Evolutionary conservation across 2,329 filamentous ascomycete genomes (phyloP), one percentile per base, ranked within the genome.

Genomic region (Trichoderma sp.): DNA sequence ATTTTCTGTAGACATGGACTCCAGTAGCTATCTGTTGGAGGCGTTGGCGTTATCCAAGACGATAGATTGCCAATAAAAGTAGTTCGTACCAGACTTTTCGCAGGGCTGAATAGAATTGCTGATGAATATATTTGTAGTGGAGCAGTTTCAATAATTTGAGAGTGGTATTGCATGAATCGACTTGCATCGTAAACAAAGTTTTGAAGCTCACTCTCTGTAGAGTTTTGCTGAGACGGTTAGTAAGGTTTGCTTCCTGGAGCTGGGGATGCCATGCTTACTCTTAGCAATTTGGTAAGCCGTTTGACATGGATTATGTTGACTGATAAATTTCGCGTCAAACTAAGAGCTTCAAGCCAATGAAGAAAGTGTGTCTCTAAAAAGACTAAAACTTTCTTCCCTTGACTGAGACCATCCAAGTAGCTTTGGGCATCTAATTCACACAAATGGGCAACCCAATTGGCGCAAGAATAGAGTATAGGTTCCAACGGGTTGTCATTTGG

Each of bases 361-460:
- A 68, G 66, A 49, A 31, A 16, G 1, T 68, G 29, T 10, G 8
- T 2, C 14, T 63, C 37, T 5, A 68, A 29, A 29, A 68, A 68
- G 2, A 1, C 3, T 4, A 60, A 47, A 21, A 62, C 3, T 33
- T 62, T n/a, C 21, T 33, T 29, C 1, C 24, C 6, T 6, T 58
- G 33, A 19, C 33, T 5, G 2, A 16, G 16, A 16, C 14, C 1
- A 11, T n/a, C 16, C 1, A 5, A 19, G 21, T 16, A 1, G 2
- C 1, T 2, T 4, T 1, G 8, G 10, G 27, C 8, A 21, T 31
- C 16, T 47, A 49, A 21, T 2, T 47, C 37, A 10, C 58, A 61
- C 33, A 75, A 59, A 65, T 76, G 72, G 37, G 71, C 57, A n/a
- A 73, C 47, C 75, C 73, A 76, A 62, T 69, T 64, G 11, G 70